Evolutionary conservation across 2,329 filamentous ascomycete species (phyloP).

Genomic region (Colletotrichum graminicola): DNA sequence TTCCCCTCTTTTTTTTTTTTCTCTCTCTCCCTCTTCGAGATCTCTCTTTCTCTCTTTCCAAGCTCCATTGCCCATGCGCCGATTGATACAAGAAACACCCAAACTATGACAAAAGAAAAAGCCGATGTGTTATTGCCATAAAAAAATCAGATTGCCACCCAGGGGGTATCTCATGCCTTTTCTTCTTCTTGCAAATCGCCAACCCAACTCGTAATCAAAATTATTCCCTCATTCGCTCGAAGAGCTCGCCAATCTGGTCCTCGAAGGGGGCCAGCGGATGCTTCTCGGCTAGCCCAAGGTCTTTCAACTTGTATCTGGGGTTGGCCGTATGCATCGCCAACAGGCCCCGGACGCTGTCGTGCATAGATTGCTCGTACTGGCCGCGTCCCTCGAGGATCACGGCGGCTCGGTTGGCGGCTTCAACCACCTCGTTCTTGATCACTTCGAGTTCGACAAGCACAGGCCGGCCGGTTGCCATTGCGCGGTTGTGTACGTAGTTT

Average conservation of each 20-base stretch:
- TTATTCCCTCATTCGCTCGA: conserved; percentile 36
- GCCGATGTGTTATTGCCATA: background rate
- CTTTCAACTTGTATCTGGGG: conserved; percentile 42
- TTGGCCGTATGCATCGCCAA: conserved; percentile 45
- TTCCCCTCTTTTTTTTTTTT: too few relatives aligned
- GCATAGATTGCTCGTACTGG: conserved; percentile 41
- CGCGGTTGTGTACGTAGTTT: conserved; percentile 44
- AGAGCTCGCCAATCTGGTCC: conserved; percentile 39
- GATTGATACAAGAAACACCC: background rate
- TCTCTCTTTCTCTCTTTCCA: background rate
- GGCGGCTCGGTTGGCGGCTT: conserved; percentile 35
- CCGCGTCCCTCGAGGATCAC: conserved; percentile 43
- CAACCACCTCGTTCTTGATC: conserved; percentile 36
- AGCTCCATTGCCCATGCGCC: too few relatives aligned
- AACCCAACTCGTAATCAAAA: background rate
- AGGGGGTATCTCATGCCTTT: conserved; percentile 13
- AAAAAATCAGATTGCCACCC: conserved; percentile 12
- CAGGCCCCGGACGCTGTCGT: conserved; percentile 42
- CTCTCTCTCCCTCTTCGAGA: too few relatives aligned
- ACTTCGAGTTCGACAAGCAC: conserved; percentile 37
- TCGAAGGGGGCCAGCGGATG: conserved; percentile 43
- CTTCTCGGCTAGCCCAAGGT: conserved; percentile 43
- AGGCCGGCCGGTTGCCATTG: conserved; percentile 25
- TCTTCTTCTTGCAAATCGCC: background rate
- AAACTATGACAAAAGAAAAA: background rate